These are phyloP conservation scores for Cryphonectria radicalis DNA, from an alignment of 2,329 filamentous ascomycete genomes.

Conservation along the genomic window DNA sequence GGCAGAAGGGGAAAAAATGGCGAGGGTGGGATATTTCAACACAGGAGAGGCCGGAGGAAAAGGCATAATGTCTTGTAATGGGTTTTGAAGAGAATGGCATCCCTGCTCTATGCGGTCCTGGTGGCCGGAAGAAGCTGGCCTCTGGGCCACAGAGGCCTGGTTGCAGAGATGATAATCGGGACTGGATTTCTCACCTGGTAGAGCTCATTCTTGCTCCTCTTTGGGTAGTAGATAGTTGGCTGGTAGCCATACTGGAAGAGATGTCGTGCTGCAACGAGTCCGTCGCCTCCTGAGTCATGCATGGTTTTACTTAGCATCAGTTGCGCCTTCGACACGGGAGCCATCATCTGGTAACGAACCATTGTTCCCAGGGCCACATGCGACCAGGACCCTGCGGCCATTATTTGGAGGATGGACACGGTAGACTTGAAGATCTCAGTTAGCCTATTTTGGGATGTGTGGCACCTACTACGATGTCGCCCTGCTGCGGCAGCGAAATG, in stretches of 20 bases:
- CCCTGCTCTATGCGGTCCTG: background rate
- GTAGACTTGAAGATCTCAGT: slow-evolving; percentile 64
- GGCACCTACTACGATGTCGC: background rate
- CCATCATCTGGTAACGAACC: slow-evolving; percentile 45
- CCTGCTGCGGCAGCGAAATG: background rate
- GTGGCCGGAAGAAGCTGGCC: background rate
- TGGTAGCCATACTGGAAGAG: slow-evolving; percentile 90
- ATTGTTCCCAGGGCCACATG: slow-evolving; percentile 85
- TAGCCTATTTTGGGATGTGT: background rate
- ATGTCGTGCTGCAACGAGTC: slow-evolving; percentile 91
- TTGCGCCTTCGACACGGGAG: slow-evolving; percentile 9
- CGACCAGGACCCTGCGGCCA: slow-evolving; percentile 77
- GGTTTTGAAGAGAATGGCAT: slow-evolving; percentile 9
- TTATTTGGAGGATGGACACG: slow-evolving; percentile 75
- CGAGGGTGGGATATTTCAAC: background rate
- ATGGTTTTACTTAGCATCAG: slow-evolving; percentile 13
- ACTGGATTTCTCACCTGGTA: slow-evolving; percentile 67
- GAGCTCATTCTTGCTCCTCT: slow-evolving; percentile 85
- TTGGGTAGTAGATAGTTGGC: slow-evolving; percentile 90
- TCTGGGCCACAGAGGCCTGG: background rate
- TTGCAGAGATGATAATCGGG: slow-evolving; percentile 7
- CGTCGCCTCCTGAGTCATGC: slow-evolving; percentile 76
- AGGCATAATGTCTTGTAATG: slow-evolving; percentile 30
- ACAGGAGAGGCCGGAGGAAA: slow-evolving; percentile 24
- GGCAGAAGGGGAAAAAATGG: slow-evolving; percentile 28